A percentile compares a stretch with the other conserved stretches of the same genome.
These are phyloP conservation scores for Melampsora larici-populina DNA, from an alignment of 1,284 basidiomycete genomes.

Conservation along the genomic window DNA sequence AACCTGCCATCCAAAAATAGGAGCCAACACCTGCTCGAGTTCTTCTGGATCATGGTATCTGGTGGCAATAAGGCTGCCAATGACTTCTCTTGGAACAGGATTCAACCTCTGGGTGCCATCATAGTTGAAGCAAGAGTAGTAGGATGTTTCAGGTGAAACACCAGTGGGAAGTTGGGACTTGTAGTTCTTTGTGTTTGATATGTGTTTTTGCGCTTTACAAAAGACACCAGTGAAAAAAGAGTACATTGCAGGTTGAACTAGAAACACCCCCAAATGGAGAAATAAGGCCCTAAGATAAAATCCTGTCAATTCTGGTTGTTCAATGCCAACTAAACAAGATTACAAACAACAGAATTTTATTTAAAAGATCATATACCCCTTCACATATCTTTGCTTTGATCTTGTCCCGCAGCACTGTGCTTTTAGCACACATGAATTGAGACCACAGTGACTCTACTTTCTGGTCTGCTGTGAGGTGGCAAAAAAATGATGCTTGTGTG, in stretches of 20 bases:
- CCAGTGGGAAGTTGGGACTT: neutral
- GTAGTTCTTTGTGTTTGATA: no score
- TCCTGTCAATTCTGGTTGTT: neutral
- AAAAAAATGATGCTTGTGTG: neutral
- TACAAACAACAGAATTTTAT: neutral
- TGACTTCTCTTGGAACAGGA: neutral
- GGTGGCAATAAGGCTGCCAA: neutral
- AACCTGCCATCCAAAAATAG: neutral
- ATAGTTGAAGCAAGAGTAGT: neutral
- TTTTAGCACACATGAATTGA: no score
- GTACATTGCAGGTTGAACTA: no score
- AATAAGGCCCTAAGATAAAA: neutral
- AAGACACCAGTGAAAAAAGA: no score
- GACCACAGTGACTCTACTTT: no score
- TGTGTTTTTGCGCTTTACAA: no score
- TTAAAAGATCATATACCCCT: neutral
- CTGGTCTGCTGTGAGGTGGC: neutral
- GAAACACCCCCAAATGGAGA: neutral
- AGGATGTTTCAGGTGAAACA: neutral
- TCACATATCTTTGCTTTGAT: neutral
- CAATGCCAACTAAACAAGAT: neutral
- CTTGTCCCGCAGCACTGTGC: neutral
- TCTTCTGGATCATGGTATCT: neutral
- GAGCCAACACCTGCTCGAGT: neutral
- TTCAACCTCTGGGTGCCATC: neutral